These are phyloP conservation scores for Rhizoclosmatium hyalinum DNA, from an alignment of 371 early-diverging fungal species.

Conservation along the genomic window DNA sequence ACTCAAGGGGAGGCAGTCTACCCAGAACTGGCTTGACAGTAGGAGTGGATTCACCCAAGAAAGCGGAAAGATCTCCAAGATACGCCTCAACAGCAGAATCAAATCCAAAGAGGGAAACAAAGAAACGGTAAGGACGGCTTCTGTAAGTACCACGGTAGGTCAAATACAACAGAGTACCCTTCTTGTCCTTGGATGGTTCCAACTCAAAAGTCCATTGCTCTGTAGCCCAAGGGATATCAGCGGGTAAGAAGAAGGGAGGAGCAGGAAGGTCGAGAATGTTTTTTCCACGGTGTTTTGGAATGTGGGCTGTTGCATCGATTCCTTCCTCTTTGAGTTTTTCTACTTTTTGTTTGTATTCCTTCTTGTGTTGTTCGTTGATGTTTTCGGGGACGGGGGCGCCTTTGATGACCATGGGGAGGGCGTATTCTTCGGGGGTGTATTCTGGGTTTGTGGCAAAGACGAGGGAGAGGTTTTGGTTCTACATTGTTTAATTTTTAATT, in stretches of 20 bases:
- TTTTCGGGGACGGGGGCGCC: conserved; percentile 26
- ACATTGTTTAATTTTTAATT: too few species aligned
- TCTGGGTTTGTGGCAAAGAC: conserved; percentile 16
- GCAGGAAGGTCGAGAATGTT: conserved; percentile 21
- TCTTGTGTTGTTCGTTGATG: conserved; percentile 20
- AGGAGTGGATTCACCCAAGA: conserved; percentile 16
- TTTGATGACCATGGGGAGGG: conserved; percentile 19
- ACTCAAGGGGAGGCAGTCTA: neutral
- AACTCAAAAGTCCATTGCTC: conserved; percentile 28
- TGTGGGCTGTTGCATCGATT: conserved; percentile 8
- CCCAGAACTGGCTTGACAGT: conserved; percentile 22
- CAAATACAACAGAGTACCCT: conserved; percentile 13
- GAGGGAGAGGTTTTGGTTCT: neutral
- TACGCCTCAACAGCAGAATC: conserved; percentile 11
- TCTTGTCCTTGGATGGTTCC: conserved; percentile 6
- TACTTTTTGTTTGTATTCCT: neutral
- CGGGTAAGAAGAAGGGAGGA: conserved; percentile 22
- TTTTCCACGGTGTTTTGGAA: neutral
- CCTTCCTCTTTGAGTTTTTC: conserved; percentile 8
- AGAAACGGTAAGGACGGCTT: neutral
- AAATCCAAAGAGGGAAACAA: conserved; percentile 5
- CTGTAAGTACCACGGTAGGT: conserved; percentile 21
- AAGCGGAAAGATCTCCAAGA: conserved; percentile 3
- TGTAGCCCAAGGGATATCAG: conserved; percentile 14
- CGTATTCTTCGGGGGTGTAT: conserved; percentile 22